phyloP scores from a whole-genome alignment of 805 yeast species.

The Diddensiella santjacobensis region DNA sequence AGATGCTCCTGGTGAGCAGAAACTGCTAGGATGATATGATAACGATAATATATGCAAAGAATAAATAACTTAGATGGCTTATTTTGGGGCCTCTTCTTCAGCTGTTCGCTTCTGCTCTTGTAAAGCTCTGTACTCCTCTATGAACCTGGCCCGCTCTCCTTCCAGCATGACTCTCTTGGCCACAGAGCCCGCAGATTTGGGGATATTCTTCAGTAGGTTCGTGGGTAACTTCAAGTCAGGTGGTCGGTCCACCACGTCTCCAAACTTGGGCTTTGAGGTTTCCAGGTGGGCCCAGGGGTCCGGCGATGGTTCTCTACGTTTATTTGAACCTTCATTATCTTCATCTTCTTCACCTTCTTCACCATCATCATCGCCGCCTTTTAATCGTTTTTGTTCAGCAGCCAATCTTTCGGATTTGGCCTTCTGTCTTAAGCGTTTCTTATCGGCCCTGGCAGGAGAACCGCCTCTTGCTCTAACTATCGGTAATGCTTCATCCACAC shows the following conservation, averaged over 20 bases:
- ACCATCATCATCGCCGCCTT: constrained; percentile 24
- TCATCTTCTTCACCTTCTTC: constrained; percentile 19
- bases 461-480: constrained; percentile 35
- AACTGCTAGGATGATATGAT: not conserved
- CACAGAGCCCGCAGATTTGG: constrained; percentile 39
- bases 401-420: constrained; percentile 23
- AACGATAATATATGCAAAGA: not conserved
- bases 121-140: constrained; percentile 34
- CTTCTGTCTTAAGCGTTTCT: constrained; percentile 27
- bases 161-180: constrained; percentile 38
- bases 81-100: not conserved
- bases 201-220: constrained; percentile 35
- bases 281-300: constrained; percentile 40
- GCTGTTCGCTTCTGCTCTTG: constrained; percentile 15
- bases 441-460: constrained; percentile 29
- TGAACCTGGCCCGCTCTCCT: constrained; percentile 36
- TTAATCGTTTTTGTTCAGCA: constrained; percentile 18
- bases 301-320: constrained; percentile 35
- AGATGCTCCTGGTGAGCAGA: constrained; percentile 11
- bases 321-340: constrained; percentile 4
- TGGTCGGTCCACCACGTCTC: constrained; percentile 41
- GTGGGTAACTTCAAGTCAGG: constrained; percentile 35
- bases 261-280: constrained; percentile 37
- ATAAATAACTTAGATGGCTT: not conserved
- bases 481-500: constrained; percentile 41